Conservation (phyloP, 1,139 yeast species). For the Yamadazyma atmosphaerica region DNA sequence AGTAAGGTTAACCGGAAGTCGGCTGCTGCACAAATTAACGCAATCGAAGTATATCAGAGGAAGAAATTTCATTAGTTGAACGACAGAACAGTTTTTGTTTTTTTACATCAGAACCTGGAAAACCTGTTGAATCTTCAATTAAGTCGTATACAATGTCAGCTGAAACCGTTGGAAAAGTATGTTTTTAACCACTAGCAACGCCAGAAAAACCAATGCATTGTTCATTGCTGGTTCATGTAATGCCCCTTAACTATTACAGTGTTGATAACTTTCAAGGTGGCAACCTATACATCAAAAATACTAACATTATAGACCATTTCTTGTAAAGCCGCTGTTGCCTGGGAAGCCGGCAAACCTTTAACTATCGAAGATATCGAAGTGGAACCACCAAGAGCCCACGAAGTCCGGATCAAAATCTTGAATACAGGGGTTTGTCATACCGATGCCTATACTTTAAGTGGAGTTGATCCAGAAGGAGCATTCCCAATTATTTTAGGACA, state of each 20-base stretch:
- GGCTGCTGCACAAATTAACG: too few species aligned
- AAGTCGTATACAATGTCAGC: slow-evolving; percentile 16
- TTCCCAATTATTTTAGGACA: slow-evolving; percentile 93
- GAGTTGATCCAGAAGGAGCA: slow-evolving; percentile 94
- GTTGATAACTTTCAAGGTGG: too few species aligned
- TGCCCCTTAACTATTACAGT: too few species aligned
- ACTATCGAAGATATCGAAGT: slow-evolving; percentile 86
- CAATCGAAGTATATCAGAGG: not conserved
- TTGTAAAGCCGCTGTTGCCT: slow-evolving; percentile 96
- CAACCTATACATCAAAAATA: too few species aligned
- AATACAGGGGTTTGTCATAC: slow-evolving; percentile 98
- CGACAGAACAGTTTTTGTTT: too few species aligned
- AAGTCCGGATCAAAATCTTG: slow-evolving; percentile 85
- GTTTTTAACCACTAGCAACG: slow-evolving; percentile 13
- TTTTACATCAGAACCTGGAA: not conserved
- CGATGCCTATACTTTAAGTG: slow-evolving; percentile 94
- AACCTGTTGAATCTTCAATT: not conserved
- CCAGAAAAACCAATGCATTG: too few species aligned
- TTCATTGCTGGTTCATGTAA: too few species aligned
- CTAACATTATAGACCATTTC: slow-evolving; percentile 59
- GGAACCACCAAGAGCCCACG: slow-evolving; percentile 93
- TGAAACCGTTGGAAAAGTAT: slow-evolving; percentile 38
- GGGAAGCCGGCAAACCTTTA: slow-evolving; percentile 91
- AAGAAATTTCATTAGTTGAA: slow-evolving; percentile 2
- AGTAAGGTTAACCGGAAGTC: slow-evolving; percentile 4